Percentiles rank a stretch among this genome's conserved stretches.
Evolutionary conservation across 2,329 filamentous ascomycete genomes (phyloP).

Genomic region (Clonostachys rhizophaga): DNA sequence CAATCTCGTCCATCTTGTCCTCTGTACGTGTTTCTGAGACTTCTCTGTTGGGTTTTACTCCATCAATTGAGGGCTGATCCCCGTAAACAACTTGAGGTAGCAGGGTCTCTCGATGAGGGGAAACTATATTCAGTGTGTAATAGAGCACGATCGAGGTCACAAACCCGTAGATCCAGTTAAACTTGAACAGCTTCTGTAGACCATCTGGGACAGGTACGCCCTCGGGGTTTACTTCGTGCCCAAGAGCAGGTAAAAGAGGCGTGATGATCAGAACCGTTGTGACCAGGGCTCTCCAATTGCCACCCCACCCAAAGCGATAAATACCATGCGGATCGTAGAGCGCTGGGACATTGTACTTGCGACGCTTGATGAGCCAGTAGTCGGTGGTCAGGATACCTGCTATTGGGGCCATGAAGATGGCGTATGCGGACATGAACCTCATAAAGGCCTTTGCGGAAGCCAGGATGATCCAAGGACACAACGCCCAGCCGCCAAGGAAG

Average conservation of each 20-base stretch:
- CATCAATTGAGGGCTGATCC: too few relatives aligned
- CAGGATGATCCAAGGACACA: constrained; percentile 27
- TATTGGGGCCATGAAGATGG: constrained; percentile 31
- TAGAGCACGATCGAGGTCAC: not conserved
- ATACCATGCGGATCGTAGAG: constrained; percentile 33
- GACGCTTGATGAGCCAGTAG: constrained; percentile 28
- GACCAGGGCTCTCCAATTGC: constrained; percentile 23
- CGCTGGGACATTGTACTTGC: constrained; percentile 30
- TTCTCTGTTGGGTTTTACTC: too few relatives aligned
- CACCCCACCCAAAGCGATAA: constrained; percentile 25
- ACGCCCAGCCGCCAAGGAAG: constrained; percentile 22
- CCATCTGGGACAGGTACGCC: not conserved
- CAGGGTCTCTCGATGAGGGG: not conserved
- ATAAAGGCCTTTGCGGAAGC: constrained; percentile 19
- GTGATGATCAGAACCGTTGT: constrained; percentile 12
- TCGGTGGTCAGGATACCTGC: constrained; percentile 33
- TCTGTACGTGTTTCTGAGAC: too few relatives aligned
- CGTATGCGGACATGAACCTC: constrained; percentile 22
- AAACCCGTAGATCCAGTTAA: not conserved
- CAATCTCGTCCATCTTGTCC: too few relatives aligned
- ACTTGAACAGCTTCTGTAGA: not conserved
- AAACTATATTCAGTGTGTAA: not conserved
- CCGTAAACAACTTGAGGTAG: not conserved
- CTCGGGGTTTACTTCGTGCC: not conserved
- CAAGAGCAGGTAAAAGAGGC: not conserved